Percentiles rank a stretch among this genome's conserved stretches.
Evolutionary conservation across 371 early-diverging fungal species (phyloP).

Genomic region (Syncephalis plumigaleata): DNA sequence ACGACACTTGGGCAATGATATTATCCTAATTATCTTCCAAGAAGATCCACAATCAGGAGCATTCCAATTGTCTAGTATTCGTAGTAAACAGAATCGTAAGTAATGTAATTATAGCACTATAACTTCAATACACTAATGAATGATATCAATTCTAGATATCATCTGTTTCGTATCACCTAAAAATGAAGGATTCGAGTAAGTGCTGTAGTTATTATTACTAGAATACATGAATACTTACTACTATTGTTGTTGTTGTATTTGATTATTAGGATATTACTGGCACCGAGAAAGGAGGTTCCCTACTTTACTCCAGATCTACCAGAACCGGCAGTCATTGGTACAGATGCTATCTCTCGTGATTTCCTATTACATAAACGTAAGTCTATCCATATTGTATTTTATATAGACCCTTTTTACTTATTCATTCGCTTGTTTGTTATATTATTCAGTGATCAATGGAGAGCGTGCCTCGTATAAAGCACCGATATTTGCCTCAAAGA

Average conservation of each 20-base stretch:
- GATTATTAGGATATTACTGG: neutral
- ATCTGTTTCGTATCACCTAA: too few species aligned
- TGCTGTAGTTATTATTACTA: too few species aligned
- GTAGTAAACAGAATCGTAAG: too few species aligned
- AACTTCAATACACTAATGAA: too few species aligned
- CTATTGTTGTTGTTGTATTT: too few species aligned
- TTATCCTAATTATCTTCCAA: neutral
- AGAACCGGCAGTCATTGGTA: neutral
- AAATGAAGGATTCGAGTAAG: too few species aligned
- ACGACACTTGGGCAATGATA: neutral
- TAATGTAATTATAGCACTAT: too few species aligned
- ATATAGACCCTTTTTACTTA: neutral
- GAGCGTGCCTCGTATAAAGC: constrained; percentile 1
- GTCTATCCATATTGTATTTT: neutral
- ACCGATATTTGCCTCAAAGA: neutral
- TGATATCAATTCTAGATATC: too few species aligned
- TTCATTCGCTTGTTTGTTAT: neutral
- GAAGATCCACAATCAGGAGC: neutral
- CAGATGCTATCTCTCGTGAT: neutral
- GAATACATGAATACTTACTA: too few species aligned
- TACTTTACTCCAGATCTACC: neutral
- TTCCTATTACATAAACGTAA: constrained; percentile 1
- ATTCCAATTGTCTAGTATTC: neutral
- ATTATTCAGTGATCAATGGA: neutral
- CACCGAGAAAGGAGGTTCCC: neutral